Evolutionary conservation across 2,329 filamentous ascomycete species (phyloP), one percentile per base, ranked within the genome.

Genomic region (Aspergillus sp.): DNA sequence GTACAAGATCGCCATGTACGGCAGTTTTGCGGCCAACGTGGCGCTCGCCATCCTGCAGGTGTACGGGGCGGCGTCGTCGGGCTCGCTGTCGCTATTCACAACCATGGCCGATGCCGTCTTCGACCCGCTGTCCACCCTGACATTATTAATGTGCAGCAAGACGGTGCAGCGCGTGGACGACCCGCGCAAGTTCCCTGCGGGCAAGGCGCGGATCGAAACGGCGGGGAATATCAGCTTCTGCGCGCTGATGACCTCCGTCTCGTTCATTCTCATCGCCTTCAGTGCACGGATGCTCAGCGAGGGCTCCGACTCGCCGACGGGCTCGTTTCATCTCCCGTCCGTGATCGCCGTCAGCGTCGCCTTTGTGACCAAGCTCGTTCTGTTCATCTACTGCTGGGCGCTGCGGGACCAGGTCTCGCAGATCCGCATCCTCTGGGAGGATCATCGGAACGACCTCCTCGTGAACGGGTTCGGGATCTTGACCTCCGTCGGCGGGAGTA

Each of bases 81-180:
- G 82, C 29, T 95, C 86, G n/a, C 73, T 96, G 22, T 94, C 89
- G 4, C 77, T 98, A 29, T 95, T 96, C 66, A 95, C 91, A 11
- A 98, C 89, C 42, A 93, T 93, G 83, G 89, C 88, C 11, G 91
- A 98, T 60, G 79, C 88, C 32, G 71, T 96, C 44, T 96, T 96
- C 63, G 91, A 96, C 54, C 91, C 86, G 6, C 55, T 93, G 51
- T 89, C 82, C 51, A 95, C 94, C 52, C 58, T 95, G 32, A 89
- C 84, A 1, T 71, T 96, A 10, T 86, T 96, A 36, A 61, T 94
- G 24, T 86, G 82, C 39, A 82, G 88, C 58, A 84, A 89, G 30
- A 89, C 91, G 30, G 86, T 95, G 44, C 82, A 82, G 48, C 78
- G 76, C 33, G 89, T 96, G 24, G 86, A 98, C 49, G 86, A 98